Conservation (phyloP, 441 rosid genomes). For the Bocquillonia castaneifolia region DNA sequence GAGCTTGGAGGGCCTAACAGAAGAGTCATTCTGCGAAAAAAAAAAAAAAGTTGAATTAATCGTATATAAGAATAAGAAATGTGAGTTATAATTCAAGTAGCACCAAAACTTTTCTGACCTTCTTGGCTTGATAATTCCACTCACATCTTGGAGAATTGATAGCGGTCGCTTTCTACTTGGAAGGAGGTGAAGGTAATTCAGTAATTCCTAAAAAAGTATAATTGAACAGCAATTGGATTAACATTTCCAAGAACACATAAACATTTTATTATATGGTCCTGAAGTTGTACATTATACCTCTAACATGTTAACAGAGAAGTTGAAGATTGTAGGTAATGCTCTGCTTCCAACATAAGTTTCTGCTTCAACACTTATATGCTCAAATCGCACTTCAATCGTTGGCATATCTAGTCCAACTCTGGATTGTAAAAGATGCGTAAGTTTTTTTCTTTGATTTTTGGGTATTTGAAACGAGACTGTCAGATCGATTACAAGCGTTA, state of each 20-base stretch:
- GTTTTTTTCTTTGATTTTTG: too few relatives aligned
- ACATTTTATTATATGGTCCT: too few relatives aligned
- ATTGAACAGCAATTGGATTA: too few relatives aligned
- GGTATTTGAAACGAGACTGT: too few relatives aligned
- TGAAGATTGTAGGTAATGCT: conserved; percentile 64
- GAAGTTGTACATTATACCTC: too few relatives aligned
- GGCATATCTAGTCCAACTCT: conserved; percentile 61
- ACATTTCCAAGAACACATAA: too few relatives aligned
- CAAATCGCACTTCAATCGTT: conserved; percentile 60
- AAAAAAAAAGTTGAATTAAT: background rate
- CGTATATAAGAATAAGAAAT: too few relatives aligned
- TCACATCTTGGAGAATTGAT: conserved; percentile 49
- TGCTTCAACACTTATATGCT: conserved; percentile 52
- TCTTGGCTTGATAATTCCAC: conserved; percentile 61
- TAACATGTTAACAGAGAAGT: conserved; percentile 36
- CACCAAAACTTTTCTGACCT: too few relatives aligned
- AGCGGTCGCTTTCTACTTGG: conserved; percentile 49
- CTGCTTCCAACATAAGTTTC: conserved; percentile 61
- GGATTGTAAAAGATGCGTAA: conserved; percentile 6
- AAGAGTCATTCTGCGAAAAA: conserved; percentile 39
- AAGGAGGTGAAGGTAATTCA: conserved; percentile 42
- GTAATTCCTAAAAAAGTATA: too few relatives aligned
- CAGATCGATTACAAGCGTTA: too few relatives aligned
- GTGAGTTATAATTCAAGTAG: too few relatives aligned
- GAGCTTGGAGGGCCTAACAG: conserved; percentile 68